Conservation (phyloP, 2,329 filamentous ascomycete genomes). For the Colletotrichum sp. region DNA sequence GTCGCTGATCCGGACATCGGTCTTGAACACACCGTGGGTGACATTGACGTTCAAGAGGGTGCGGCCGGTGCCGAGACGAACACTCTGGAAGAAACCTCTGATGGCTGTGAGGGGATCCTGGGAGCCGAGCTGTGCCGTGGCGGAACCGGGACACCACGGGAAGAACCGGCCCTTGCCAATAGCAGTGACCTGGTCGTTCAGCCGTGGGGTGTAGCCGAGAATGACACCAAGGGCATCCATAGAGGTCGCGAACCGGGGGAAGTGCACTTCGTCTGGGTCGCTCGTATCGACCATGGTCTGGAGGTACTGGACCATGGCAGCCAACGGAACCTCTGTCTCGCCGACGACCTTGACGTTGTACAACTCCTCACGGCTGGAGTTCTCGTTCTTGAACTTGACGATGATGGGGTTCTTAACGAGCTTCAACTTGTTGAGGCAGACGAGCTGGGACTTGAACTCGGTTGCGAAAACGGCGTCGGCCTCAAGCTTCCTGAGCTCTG, state of each 20-base stretch:
- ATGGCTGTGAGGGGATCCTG: constrained; percentile 42
- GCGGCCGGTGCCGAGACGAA: constrained; percentile 57
- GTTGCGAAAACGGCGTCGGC: constrained; percentile 42
- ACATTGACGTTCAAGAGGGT: constrained; percentile 62
- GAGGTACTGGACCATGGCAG: constrained; percentile 49
- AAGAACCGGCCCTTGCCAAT: constrained; percentile 57
- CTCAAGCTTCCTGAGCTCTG: constrained; percentile 34
- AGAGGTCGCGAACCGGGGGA: constrained; percentile 53
- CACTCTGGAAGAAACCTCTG: constrained; percentile 61
- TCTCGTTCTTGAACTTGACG: constrained; percentile 38
- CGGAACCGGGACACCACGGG: constrained; percentile 36
- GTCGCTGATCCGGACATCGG: constrained; percentile 36
- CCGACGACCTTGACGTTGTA: constrained; percentile 48
- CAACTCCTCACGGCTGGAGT: constrained; percentile 32
- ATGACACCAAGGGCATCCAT: constrained; percentile 59
- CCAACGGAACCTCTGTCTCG: constrained; percentile 41
- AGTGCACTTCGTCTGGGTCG: constrained; percentile 36
- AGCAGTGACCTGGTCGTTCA: constrained; percentile 37
- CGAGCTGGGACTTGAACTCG: constrained; percentile 56
- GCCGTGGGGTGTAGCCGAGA: constrained; percentile 48
- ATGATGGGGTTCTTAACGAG: constrained; percentile 37
- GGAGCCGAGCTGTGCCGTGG: constrained; percentile 29
- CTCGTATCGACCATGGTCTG: constrained; percentile 42
- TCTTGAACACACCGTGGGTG: constrained; percentile 57
- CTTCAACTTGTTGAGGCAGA: constrained; percentile 41